A percentile compares a stretch with the other conserved stretches of the same genome.
phyloP scores from a whole-genome alignment of 2,329 filamentous ascomycete genomes.

The Chrysoporthe deuterocubensis region DNA sequence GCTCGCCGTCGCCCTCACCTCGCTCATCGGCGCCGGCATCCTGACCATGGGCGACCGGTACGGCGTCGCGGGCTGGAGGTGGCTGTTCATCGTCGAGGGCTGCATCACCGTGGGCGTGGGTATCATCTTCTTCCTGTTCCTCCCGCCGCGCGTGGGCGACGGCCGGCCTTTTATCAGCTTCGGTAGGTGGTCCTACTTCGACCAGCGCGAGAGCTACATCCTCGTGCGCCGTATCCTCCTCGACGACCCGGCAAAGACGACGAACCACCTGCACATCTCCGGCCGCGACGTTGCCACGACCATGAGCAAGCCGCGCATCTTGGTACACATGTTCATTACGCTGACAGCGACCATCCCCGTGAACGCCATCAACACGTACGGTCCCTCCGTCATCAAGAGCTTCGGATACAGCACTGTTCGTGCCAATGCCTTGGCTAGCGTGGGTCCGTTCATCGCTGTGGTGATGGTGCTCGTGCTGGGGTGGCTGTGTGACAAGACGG shows the following conservation, averaged over 20 bases:
- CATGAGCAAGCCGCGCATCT: conserved; percentile 52
- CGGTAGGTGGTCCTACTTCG: conserved; percentile 47
- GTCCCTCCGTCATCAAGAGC: conserved; percentile 55
- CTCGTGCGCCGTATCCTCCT: conserved; percentile 45
- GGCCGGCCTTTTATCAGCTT: conserved; percentile 40
- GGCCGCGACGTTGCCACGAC: conserved; percentile 41
- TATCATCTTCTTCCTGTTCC: conserved; percentile 34
- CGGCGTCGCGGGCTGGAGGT: conserved; percentile 48
- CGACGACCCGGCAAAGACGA: conserved; percentile 47
- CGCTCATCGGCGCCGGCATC: conserved; percentile 39
- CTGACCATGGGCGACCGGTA: conserved; percentile 13
- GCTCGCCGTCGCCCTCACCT: conserved; percentile 33
- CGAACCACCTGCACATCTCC: conserved; percentile 42
- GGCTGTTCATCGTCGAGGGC: conserved; percentile 44
- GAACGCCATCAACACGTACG: conserved; percentile 54
- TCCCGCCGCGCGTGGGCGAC: conserved; percentile 43
- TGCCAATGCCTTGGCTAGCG: conserved; percentile 56
- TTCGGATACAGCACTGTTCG: conserved; percentile 54
- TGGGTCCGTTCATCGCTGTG: conserved; percentile 57
- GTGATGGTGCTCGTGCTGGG: conserved; percentile 56
- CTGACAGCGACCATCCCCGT: conserved; percentile 53
- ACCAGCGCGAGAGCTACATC: conserved; percentile 46
- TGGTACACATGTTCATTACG: conserved; percentile 55
- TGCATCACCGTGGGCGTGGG: conserved; percentile 40
- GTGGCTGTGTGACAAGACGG: conserved; percentile 51